Conservation (phyloP, 768 basidiomycete species). For the Boletus reticulatus region DNA sequence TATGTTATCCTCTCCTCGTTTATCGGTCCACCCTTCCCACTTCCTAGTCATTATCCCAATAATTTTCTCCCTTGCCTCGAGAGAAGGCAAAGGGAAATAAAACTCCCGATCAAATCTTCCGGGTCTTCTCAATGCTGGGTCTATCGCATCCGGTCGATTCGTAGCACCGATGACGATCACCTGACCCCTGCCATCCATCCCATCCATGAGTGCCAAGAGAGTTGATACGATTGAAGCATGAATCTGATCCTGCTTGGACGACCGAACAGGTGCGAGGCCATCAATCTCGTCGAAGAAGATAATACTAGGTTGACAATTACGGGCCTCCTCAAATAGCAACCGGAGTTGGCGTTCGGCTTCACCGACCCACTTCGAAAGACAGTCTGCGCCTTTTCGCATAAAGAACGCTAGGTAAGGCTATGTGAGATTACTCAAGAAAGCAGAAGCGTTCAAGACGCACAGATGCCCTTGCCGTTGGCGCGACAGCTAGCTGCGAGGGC, state of each 20-base stretch:
- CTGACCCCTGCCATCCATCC: constrained; percentile 98
- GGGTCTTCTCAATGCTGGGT: constrained; percentile 90
- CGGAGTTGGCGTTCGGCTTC: constrained; percentile 97
- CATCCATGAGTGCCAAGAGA: constrained; percentile 95
- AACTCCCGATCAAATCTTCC: constrained; percentile 98
- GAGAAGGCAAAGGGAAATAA: constrained; percentile 88
- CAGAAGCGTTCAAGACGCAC: constrained; percentile 47
- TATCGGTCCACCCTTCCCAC: constrained; percentile 81
- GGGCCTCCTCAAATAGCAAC: constrained; percentile 93
- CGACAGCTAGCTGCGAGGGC: constrained; percentile 93
- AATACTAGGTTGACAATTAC: constrained; percentile 88
- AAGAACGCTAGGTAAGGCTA: constrained; percentile 74
- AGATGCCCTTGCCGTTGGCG: constrained; percentile 81
- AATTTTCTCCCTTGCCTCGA: constrained; percentile 86
- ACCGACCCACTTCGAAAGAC: constrained; percentile 98
- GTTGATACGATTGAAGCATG: constrained; percentile 98
- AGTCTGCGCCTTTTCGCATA: constrained; percentile 99
- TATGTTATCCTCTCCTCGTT: constrained; percentile 45
- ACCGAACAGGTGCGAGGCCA: constrained; percentile 95
- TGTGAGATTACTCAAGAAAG: not conserved
- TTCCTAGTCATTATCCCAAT: constrained; percentile 84
- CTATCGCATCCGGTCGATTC: constrained; percentile 96
- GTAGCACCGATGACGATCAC: constrained; percentile 98
- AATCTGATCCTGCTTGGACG: constrained; percentile 98
- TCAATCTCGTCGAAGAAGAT: constrained; percentile 99